A percentile compares a stretch with the other conserved stretches of the same genome.
These are phyloP conservation scores for Fusarium scirpi DNA, from an alignment of 2,329 filamentous ascomycete species.

Conservation along the genomic window DNA sequence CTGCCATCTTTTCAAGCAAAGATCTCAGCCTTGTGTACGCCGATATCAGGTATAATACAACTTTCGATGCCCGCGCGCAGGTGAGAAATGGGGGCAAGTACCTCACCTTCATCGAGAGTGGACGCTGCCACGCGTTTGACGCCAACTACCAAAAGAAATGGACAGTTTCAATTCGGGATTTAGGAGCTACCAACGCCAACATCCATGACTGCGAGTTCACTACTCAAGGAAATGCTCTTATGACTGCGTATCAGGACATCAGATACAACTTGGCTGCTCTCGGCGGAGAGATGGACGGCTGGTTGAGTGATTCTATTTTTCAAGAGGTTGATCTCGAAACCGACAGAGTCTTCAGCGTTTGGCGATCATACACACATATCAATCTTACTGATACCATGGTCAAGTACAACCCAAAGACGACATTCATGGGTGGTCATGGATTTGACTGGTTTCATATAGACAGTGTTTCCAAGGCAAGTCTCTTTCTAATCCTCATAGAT, in stretches of 20 bases:
- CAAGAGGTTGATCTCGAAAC: slow-evolving; percentile 42
- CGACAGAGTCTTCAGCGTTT: slow-evolving; percentile 41
- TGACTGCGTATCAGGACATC: slow-evolving; percentile 43
- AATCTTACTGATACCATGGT: slow-evolving; percentile 37
- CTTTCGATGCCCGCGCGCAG: slow-evolving; percentile 41
- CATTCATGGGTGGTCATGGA: slow-evolving; percentile 38
- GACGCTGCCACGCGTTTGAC: slow-evolving; percentile 38
- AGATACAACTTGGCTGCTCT: slow-evolving; percentile 40
- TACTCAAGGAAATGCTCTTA: slow-evolving; percentile 31
- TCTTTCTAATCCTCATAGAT: not conserved
- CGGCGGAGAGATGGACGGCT: slow-evolving; percentile 38
- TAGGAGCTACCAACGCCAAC: slow-evolving; percentile 31
- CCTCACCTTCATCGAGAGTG: slow-evolving; percentile 42
- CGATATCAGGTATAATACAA: slow-evolving; percentile 30
- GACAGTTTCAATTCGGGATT: slow-evolving; percentile 29
- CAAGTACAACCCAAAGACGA: slow-evolving; percentile 35
- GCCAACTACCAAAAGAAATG: slow-evolving; percentile 39
- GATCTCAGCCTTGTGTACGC: slow-evolving; percentile 43
- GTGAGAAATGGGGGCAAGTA: slow-evolving; percentile 29
- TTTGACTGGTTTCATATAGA: slow-evolving; percentile 48
- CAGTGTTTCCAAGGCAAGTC: slow-evolving; percentile 44
- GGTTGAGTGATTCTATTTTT: slow-evolving; percentile 42
- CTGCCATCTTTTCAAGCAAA: slow-evolving; percentile 42
- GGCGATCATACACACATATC: slow-evolving; percentile 43
- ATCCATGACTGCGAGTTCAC: slow-evolving; percentile 45